Conservation (phyloP, 305 asterid genomes). For the Fraxinus albicans region DNA sequence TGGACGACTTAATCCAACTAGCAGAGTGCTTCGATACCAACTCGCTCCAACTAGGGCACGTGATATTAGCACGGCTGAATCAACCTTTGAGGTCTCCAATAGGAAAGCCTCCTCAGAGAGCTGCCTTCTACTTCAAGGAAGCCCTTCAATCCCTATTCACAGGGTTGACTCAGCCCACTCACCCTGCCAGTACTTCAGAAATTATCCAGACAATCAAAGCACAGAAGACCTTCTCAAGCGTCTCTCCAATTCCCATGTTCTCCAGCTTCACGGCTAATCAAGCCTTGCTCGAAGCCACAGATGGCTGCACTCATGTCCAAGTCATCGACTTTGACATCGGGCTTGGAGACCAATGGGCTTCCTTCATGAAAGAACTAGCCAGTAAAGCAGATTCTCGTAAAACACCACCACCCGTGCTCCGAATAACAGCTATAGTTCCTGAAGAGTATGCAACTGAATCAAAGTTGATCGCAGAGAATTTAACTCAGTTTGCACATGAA, state of each 20-base stretch:
- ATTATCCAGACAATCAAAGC: conserved; percentile 75
- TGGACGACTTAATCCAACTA: conserved; percentile 74
- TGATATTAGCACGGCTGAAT: conserved; percentile 75
- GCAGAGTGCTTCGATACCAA: conserved; percentile 86
- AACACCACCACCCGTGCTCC: conserved; percentile 45
- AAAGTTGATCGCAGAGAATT: conserved; percentile 56
- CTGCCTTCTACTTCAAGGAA: conserved; percentile 93
- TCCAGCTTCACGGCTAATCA: conserved; percentile 92
- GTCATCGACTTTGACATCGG: conserved; percentile 89
- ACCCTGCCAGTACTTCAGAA: conserved; percentile 48
- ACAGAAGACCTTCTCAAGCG: conserved; percentile 57
- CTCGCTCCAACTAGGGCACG: conserved; percentile 73
- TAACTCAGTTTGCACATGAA: conserved; percentile 72
- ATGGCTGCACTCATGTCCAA: conserved; percentile 63
- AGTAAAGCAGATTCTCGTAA: conserved; percentile 54
- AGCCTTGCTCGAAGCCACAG: conserved; percentile 84
- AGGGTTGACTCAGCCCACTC: conserved; percentile 51
- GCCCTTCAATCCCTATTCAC: conserved; percentile 78
- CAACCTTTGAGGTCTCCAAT: conserved; percentile 61
- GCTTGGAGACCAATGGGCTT: conserved; percentile 95
- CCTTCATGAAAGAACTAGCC: conserved; percentile 80
- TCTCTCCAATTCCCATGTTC: conserved; percentile 89
- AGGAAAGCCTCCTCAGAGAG: conserved; percentile 78
- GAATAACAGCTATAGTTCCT: conserved; percentile 74
- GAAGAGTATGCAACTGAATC: conserved; percentile 72